A percentile compares a stretch with the other conserved stretches of the same genome.
Evolutionary conservation across 164 flowering plant genomes (phyloP).

Genomic region (Chimonanthus salicifolius): DNA sequence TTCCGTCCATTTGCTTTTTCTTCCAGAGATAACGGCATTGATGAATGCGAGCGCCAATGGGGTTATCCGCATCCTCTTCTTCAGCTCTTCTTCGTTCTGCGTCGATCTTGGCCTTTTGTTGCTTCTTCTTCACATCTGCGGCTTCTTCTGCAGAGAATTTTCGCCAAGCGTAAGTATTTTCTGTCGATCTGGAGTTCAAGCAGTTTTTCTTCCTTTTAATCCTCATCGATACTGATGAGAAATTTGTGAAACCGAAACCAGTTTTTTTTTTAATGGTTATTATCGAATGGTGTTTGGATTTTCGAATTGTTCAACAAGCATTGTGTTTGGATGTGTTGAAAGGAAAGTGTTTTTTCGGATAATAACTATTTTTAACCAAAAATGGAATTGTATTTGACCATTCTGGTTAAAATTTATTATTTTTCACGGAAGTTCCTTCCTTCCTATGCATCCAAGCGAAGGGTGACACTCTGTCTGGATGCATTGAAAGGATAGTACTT

Average conservation of each 20-base stretch:
- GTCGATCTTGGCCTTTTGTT: slow-evolving; percentile 18
- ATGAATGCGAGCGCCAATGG: slow-evolving; percentile 26
- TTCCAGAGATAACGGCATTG: slow-evolving; percentile 9
- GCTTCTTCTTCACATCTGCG: slow-evolving; percentile 33
- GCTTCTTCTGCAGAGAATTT: slow-evolving; percentile 44
- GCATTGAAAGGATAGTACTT: too few relatives aligned
- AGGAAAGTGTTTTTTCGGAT: too few relatives aligned
- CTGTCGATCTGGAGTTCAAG: background rate
- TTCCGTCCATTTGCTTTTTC: slow-evolving; percentile 1
- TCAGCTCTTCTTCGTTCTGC: slow-evolving; percentile 21
- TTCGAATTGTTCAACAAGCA: too few relatives aligned
- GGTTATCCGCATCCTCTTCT: slow-evolving; percentile 20
- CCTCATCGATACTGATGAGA: background rate
- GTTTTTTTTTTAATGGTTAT: background rate
- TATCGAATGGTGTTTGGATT: background rate
- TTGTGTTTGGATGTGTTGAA: too few relatives aligned
- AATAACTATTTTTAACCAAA: too few relatives aligned
- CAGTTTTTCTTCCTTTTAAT: background rate
- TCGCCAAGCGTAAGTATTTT: slow-evolving; percentile 65
- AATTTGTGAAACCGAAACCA: background rate
- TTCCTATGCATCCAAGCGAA: too few relatives aligned
- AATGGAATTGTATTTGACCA: too few relatives aligned
- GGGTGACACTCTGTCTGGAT: too few relatives aligned
- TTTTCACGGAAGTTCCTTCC: too few relatives aligned
- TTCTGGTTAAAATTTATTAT: too few relatives aligned